Evolutionary conservation across 345 rosid genomes (phyloP).

Genomic region (Euclidium syriacum): DNA sequence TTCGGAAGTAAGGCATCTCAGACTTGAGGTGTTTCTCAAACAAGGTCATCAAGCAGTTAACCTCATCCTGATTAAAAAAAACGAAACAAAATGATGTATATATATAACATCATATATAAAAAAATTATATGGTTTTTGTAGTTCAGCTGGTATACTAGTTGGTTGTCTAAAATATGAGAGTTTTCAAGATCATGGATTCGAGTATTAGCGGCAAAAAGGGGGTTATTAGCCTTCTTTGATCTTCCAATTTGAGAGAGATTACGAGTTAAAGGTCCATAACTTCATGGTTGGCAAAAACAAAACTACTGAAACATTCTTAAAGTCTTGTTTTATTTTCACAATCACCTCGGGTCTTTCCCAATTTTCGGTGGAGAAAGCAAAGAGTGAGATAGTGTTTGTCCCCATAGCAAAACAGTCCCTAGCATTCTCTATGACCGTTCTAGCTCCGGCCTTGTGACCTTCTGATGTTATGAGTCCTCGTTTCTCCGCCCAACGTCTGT

Average conservation of each 20-base stretch:
- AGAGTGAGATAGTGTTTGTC: slow-evolving; percentile 51
- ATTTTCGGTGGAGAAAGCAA: slow-evolving; percentile 71
- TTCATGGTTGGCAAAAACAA: too few species aligned
- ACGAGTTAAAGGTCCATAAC: too few species aligned
- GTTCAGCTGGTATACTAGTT: too few species aligned
- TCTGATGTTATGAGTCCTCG: slow-evolving; percentile 39
- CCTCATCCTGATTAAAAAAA: slow-evolving; percentile 46
- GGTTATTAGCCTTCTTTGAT: too few species aligned
- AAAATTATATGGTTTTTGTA: too few species aligned
- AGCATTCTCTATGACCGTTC: slow-evolving; percentile 37
- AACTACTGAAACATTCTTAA: too few species aligned
- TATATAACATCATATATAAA: too few species aligned
- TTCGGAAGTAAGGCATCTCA: slow-evolving; percentile 37
- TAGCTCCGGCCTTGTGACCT: slow-evolving; percentile 63
- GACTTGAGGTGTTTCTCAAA: slow-evolving; percentile 39
- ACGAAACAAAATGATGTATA: background rate
- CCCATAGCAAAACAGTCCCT: slow-evolving; percentile 50
- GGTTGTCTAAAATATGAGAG: too few species aligned
- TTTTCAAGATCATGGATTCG: too few species aligned
- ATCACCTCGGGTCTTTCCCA: slow-evolving; percentile 66
- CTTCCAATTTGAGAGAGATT: too few species aligned
- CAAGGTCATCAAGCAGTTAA: slow-evolving; percentile 55
- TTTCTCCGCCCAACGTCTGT: slow-evolving; percentile 61
- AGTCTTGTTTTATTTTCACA: too few species aligned
- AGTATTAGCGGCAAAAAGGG: too few species aligned